phyloP scores from a whole-genome alignment of 495 filamentous ascomycete genomes.

The Cercophora samala region DNA sequence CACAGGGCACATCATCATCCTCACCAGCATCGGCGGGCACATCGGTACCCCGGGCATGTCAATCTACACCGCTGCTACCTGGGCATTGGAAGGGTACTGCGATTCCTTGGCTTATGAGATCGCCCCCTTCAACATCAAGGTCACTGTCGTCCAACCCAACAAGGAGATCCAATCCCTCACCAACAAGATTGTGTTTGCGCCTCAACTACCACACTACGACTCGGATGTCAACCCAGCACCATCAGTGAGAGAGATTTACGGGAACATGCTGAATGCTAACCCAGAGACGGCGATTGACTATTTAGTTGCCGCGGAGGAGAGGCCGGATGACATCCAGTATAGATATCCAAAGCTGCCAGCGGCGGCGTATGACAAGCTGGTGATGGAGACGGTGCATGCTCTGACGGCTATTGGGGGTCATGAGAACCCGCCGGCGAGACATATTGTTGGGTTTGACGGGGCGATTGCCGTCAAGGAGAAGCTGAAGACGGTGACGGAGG shows the following conservation, averaged over 20 bases:
- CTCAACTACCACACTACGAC: conserved; percentile 69
- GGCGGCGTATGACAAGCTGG: conserved; percentile 63
- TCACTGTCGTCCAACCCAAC: conserved; percentile 88
- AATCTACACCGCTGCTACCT: conserved; percentile 86
- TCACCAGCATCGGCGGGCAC: conserved; percentile 87
- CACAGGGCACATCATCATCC: conserved; percentile 82
- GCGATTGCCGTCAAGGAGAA: conserved; percentile 90
- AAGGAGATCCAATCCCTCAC: conserved; percentile 79
- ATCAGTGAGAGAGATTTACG: conserved; percentile 73
- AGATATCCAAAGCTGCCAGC: conserved; percentile 68
- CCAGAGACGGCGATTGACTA: conserved; percentile 51
- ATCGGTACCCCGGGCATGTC: conserved; percentile 89
- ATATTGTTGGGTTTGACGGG: conserved; percentile 91
- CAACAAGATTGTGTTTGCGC: conserved; percentile 78
- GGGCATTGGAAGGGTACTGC: conserved; percentile 97
- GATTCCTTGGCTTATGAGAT: conserved; percentile 96
- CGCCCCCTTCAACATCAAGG: conserved; percentile 93
- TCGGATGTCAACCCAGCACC: conserved; percentile 73
- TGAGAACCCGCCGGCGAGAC: conserved; percentile 90
- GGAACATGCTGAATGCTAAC: conserved; percentile 61
- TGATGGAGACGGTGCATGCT: conserved; percentile 87
- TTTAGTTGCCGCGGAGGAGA: conserved; percentile 4
- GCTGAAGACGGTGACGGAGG: conserved; percentile 91
- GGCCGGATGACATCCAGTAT: conserved; percentile 56
- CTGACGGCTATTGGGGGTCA: conserved; percentile 88